These are phyloP conservation scores for Wallacemonas sp. DNA, from an alignment of 208 protist species.

Conservation along the genomic window DNA sequence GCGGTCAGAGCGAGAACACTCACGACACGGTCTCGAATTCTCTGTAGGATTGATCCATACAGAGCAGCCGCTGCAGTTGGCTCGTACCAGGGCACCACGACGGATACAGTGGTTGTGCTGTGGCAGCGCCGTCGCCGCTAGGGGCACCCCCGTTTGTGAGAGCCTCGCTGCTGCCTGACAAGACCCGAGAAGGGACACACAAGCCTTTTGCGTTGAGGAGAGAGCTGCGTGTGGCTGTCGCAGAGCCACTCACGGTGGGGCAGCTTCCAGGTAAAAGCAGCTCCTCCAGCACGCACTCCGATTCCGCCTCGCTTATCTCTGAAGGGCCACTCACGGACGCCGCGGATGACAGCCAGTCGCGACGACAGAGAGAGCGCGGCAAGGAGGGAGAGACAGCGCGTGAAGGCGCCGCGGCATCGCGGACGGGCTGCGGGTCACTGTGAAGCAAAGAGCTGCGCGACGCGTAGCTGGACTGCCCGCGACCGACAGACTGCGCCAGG, in stretches of 20 bases:
- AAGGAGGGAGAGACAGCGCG: neutral
- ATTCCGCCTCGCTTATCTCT: neutral
- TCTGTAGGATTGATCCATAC: neutral
- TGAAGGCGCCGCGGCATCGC: neutral
- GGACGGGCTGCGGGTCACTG: neutral
- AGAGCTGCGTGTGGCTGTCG: neutral
- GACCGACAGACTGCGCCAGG: neutral
- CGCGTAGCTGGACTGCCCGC: neutral
- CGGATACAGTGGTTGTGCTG: neutral
- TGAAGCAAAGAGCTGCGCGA: neutral
- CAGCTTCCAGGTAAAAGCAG: conserved; percentile 30
- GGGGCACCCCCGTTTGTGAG: neutral
- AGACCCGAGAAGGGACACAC: neutral
- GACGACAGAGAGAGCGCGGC: conserved; percentile 5
- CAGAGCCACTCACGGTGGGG: conserved; percentile 8
- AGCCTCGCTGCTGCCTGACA: neutral
- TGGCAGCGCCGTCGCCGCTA: neutral
- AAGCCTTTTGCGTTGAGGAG: neutral
- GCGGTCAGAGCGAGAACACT: neutral
- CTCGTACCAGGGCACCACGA: neutral
- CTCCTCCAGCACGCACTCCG: conserved; percentile 19
- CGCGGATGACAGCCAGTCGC: neutral
- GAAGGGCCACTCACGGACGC: neutral
- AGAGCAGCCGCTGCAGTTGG: conserved; percentile 11
- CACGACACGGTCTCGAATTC: neutral